Evolutionary conservation across 2,329 filamentous ascomycete genomes (phyloP), one percentile per base, ranked within the genome.

Genomic region (Diaporthe sp.): DNA sequence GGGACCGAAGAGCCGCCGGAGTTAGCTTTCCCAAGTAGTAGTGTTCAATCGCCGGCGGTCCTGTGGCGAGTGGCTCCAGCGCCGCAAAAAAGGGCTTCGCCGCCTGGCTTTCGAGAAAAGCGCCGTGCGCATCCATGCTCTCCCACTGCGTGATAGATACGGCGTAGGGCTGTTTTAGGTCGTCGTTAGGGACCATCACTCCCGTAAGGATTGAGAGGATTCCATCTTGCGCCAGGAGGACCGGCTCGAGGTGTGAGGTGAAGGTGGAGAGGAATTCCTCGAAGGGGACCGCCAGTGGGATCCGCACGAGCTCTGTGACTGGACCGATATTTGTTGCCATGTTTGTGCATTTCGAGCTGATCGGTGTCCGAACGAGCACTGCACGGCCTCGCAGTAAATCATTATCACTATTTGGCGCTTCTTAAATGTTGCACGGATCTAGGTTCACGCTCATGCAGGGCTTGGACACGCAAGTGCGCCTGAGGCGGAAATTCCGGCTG

Each of bases 81-180:
- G 57, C 22, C 37, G 25, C 55, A 19, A 65, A 73, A 13, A 73
- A 73, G 7, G 71, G 19, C 25, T 34, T 61, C 19, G 71, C 71
- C 2, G 42, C 44, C 17, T n/a, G 25, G 46, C 71, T 57, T 6
- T 49, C 34, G 28, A 65, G 46, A 37, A 65, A 65, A 19, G 22
- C 31, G 15, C 10, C 46, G 61, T 65, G 58, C 22, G 71, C 58
- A 5, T 73, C 71, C 58, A 73, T 65, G 49, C 12, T 25, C 46
- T 55, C 42, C 71, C 71, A 73, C 12, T 73, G 71, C 7, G 71
- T 73, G 22, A 73, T 39, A 15, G 71, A 65, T 6, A 73, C 60
- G 22, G 44, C 71, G 28, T 42, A 31, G 4, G 37, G 10, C 28
- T n/a, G 15, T 2, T 42, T 17, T 13, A 28, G 10, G 17, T 22